These are phyloP conservation scores for Mimosa pudica DNA, from an alignment of 306 rosid genomes.

Conservation along the genomic window DNA sequence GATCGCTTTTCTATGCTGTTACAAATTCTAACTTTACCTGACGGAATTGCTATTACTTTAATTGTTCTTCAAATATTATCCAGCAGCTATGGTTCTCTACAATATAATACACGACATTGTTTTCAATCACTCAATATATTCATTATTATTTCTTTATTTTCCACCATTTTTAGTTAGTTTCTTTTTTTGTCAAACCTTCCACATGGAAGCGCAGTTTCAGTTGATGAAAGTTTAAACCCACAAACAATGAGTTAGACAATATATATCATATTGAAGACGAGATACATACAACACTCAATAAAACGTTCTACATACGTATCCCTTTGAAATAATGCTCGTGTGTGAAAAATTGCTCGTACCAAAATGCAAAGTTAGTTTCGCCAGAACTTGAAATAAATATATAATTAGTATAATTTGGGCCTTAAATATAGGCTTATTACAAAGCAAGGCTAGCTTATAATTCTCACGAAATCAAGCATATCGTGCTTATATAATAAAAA, in stretches of 20 bases:
- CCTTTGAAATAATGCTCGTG: too few species aligned
- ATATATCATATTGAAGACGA: too few species aligned
- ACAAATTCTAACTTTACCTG: conserved; percentile 22
- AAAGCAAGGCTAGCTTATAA: not conserved
- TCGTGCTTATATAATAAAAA: not conserved
- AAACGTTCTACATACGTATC: not conserved
- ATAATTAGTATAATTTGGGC: not conserved
- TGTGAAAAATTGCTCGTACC: too few species aligned
- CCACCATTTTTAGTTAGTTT: not conserved
- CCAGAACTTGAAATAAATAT: not conserved
- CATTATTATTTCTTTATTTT: not conserved
- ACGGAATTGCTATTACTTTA: not conserved
- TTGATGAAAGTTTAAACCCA: not conserved
- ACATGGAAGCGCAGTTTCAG: not conserved
- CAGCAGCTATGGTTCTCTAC: not conserved
- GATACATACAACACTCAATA: not conserved
- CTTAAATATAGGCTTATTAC: not conserved
- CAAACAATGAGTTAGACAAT: not conserved
- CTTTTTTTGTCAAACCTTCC: not conserved
- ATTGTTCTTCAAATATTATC: too few species aligned
- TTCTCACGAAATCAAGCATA: not conserved
- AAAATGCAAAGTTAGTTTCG: too few species aligned
- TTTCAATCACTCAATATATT: not conserved
- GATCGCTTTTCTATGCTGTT: conserved; percentile 20
- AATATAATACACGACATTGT: too few species aligned